Evolutionary conservation across 164 flowering plant genomes (phyloP).

Genomic region (Cinnamomum chago): DNA sequence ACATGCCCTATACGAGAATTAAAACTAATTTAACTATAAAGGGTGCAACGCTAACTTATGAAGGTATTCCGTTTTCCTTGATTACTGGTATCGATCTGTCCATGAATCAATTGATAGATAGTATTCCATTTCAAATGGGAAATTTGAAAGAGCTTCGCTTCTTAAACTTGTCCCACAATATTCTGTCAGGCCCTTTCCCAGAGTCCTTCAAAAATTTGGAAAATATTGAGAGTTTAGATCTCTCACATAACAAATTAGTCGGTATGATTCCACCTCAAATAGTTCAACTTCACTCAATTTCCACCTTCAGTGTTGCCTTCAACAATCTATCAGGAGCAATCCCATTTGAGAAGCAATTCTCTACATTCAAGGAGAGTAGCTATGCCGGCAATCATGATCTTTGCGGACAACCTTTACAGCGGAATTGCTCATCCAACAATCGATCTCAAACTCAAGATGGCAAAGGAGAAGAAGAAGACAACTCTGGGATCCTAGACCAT

Average conservation of each 20-base stretch:
- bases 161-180: conserved; percentile 6
- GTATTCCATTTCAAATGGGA: neutral
- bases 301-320: conserved; percentile 3
- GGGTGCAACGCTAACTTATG: neutral
- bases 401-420: neutral
- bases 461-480: neutral
- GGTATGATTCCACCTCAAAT: neutral
- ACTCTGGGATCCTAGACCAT: neutral
- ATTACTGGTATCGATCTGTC: conserved; percentile 10
- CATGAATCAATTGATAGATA: neutral
- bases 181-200: neutral
- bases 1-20: too few species aligned
- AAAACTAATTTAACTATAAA: neutral
- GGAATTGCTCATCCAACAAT: conserved; percentile 1
- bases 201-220: neutral
- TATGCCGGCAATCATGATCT: conserved; percentile 1
- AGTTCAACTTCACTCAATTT: neutral
- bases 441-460: neutral
- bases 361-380: neutral
- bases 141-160: neutral
- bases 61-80: neutral
- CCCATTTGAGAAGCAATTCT: neutral
- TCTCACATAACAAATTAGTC: neutral
- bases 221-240: conserved; percentile 4
- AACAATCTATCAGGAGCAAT: neutral